Evolutionary conservation across 768 basidiomycete genomes (phyloP), one percentile per base, ranked within the genome.

Genomic region (Tylopilus rubrobrunneus): DNA sequence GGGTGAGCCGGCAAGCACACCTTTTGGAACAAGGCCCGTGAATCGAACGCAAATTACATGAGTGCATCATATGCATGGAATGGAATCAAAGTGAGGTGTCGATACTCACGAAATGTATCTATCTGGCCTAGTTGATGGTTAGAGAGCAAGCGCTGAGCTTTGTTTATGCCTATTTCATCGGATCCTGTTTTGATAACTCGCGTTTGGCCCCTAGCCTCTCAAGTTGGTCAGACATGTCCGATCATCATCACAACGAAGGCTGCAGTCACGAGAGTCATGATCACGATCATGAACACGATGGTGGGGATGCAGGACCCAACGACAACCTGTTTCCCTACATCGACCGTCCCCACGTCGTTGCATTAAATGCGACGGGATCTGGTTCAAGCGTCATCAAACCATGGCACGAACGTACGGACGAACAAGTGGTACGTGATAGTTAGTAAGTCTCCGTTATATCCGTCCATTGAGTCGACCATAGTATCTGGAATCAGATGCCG

Each of bases 11-110:
- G 88, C 88, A 76, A 76, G 84, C 80, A 76, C 73, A 73, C 82
- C 86, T 80, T 89, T 87, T 86, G 81, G 78, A 74, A 62, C 78
- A 76, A 74, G 76, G 74, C 67, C 66, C 69, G 71, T 67, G 75
- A 67, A 73, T 90, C 88, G 86, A 89, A 89, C 88, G 88, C 88
- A 90, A 90, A 90, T 90, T 90, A 90, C 88, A 74, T 76, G 60
- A 74, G 70, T 72, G 61, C 86, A 89, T 88, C 77, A 73, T 80
- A 5, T 57, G 23, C 8, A 28, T 14, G 1, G 71, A 62, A 53
- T 31, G 49, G 42, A 46, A 10, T 27, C 25, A n/a, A n/a, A n/a
- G 25, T 36, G 47, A 19, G 5, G 39, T 6, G 15, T 33, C 27
- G 8, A 44, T 27, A 64, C 66, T 61, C 59, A 66, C 59, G 9